These are phyloP conservation scores for Psophocarpus tetragonolobus DNA, from an alignment of 306 rosid genomes.

Conservation along the genomic window DNA sequence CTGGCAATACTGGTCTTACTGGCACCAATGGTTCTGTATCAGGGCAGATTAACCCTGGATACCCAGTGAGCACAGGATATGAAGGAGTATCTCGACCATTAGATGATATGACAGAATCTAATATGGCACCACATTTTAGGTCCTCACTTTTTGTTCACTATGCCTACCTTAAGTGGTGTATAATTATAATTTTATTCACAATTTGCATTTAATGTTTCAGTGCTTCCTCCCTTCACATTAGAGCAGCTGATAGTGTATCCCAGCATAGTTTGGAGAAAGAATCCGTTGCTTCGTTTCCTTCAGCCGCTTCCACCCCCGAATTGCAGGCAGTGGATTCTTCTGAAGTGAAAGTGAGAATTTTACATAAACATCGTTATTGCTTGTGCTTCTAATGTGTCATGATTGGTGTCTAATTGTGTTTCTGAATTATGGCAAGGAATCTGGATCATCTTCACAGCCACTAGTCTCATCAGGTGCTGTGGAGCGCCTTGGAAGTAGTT, in stretches of 20 bases:
- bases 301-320: slow-evolving; percentile 72
- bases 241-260: slow-evolving; percentile 64
- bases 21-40: slow-evolving; percentile 63
- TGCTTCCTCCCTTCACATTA: slow-evolving; percentile 60
- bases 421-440: slow-evolving; percentile 58
- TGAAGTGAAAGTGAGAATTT: slow-evolving; percentile 63
- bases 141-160: slow-evolving; percentile 24
- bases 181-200: slow-evolving; percentile 27
- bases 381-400: background rate
- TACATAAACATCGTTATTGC: background rate
- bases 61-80: slow-evolving; percentile 63
- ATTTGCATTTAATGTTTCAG: slow-evolving; percentile 46
- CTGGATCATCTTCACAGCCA: slow-evolving; percentile 77
- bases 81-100: slow-evolving; percentile 73
- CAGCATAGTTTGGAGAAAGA: slow-evolving; percentile 78
- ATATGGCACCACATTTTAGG: slow-evolving; percentile 67
- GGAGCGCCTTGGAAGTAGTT: slow-evolving; percentile 75
- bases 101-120: slow-evolving; percentile 72
- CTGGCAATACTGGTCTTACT: slow-evolving; percentile 56
- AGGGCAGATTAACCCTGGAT: slow-evolving; percentile 65
- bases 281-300: slow-evolving; percentile 69
- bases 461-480: slow-evolving; percentile 58
- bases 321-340: slow-evolving; percentile 60
- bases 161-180: background rate
- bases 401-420: slow-evolving; percentile 34